Conservation (phyloP, 805 yeast genomes). For the Yarrowia sp. region DNA sequence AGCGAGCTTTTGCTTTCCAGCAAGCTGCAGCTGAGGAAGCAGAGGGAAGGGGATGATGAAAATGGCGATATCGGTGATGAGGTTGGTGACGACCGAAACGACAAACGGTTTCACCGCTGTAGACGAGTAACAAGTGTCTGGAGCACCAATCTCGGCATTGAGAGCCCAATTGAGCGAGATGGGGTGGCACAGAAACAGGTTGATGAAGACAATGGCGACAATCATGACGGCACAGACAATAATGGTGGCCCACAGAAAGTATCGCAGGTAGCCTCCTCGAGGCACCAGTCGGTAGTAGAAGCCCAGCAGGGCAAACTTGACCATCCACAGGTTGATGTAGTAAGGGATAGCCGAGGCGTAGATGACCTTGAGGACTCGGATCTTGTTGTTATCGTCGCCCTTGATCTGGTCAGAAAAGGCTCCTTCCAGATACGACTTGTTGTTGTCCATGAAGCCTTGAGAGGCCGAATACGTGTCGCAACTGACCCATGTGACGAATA, state of each 20-base stretch:
- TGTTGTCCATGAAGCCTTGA: constrained; percentile 33
- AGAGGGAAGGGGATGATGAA: constrained; percentile 35
- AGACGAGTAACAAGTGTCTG: constrained; percentile 33
- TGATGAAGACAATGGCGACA: constrained; percentile 31
- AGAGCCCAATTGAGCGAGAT: constrained; percentile 35
- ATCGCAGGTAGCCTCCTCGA: constrained; percentile 31
- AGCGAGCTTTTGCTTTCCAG: constrained; percentile 31
- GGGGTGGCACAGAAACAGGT: constrained; percentile 34
- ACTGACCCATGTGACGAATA: constrained; percentile 34
- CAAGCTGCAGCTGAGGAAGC: constrained; percentile 30
- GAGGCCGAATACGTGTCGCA: constrained; percentile 32
- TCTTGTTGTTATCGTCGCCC: constrained; percentile 26
- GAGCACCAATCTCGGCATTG: constrained; percentile 1
- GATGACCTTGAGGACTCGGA: constrained; percentile 32
- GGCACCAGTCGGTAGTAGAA: constrained; percentile 35
- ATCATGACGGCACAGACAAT: constrained; percentile 28
- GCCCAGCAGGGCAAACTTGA: constrained; percentile 34
- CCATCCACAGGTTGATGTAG: constrained; percentile 34
- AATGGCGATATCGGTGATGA: constrained; percentile 33
- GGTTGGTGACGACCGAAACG: constrained; percentile 32
- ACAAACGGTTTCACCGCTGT: constrained; percentile 34
- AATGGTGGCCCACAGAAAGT: constrained; percentile 29
- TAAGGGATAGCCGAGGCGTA: constrained; percentile 35
- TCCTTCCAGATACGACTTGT: constrained; percentile 30
- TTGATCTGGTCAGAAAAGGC: constrained; percentile 27